phyloP scores from a whole-genome alignment of 2,329 filamentous ascomycete species.

The Talaromyces sp. region DNA sequence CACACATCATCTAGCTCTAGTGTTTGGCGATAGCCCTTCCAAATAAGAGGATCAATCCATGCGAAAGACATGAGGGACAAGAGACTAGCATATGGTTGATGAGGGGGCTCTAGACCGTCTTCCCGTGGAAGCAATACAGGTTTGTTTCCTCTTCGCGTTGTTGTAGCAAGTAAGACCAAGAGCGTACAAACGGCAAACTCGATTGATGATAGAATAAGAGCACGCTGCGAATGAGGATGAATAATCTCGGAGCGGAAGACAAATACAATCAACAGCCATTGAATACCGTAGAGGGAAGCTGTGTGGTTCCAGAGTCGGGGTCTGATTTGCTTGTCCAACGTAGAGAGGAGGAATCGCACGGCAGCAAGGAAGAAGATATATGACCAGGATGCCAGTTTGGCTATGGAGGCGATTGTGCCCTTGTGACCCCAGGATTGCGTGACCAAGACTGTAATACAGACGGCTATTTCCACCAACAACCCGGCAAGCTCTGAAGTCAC shows the following conservation, averaged over 20 bases:
- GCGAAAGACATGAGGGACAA: conserved; percentile 83
- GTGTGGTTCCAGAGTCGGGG: conserved; percentile 91
- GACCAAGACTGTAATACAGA: conserved; percentile 65
- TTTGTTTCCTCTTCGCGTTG: conserved; percentile 88
- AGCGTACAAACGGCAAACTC: conserved; percentile 74
- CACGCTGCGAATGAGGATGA: conserved; percentile 63
- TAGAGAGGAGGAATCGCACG: conserved; percentile 65
- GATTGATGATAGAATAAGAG: conserved; percentile 63
- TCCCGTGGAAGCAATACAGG: conserved; percentile 85
- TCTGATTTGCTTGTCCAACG: conserved; percentile 61
- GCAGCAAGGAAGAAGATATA: conserved; percentile 74
- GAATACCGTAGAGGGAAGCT: conserved; percentile 72
- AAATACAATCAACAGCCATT: conserved; percentile 74
- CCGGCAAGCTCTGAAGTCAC: conserved; percentile 72
- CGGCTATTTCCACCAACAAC: conserved; percentile 65
- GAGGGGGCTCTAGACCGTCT: conserved; percentile 79
- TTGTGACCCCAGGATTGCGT: conserved; percentile 58
- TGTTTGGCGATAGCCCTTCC: conserved; percentile 80
- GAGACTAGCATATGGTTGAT: conserved; percentile 81
- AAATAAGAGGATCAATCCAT: conserved; percentile 88
- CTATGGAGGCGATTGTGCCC: conserved; percentile 60
- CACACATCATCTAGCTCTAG: conserved; percentile 83
- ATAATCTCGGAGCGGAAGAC: conserved; percentile 84
- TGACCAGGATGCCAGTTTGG: conserved; percentile 70
- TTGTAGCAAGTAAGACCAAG: conserved; percentile 71